Evolutionary conservation across 176 grass and related monocot species (phyloP).

Genomic region (Aegilops umbellulata): DNA sequence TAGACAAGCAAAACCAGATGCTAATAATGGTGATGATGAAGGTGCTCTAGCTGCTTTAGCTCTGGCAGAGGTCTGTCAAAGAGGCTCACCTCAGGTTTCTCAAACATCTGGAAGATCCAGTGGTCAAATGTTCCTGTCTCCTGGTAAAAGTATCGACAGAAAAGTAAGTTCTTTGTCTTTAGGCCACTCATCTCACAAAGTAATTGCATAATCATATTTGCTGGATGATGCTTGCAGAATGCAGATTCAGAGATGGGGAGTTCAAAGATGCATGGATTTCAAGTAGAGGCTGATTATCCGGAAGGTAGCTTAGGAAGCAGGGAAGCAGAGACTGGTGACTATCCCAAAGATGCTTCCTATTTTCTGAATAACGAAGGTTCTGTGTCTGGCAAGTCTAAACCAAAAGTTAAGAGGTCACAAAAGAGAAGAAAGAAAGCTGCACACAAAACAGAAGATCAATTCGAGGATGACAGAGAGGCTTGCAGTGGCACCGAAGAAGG

Average conservation of each 20-base stretch:
- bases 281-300: conserved; percentile 61
- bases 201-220: conserved; percentile 31
- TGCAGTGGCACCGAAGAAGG: conserved; percentile 98
- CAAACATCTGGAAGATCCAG: conserved; percentile 59
- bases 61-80: conserved; percentile 81
- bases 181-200: conserved; percentile 4
- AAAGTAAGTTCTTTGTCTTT: conserved; percentile 52
- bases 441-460: conserved; percentile 33
- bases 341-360: conserved; percentile 47
- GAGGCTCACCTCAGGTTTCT: conserved; percentile 86
- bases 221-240: conserved; percentile 50
- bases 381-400: conserved; percentile 46
- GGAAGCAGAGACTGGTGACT: conserved; percentile 85
- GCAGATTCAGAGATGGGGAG: conserved; percentile 77
- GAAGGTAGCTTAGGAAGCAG: conserved; percentile 87
- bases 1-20: conserved; percentile 49
- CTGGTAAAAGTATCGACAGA: conserved; percentile 67
- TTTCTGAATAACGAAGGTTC: conserved; percentile 47
- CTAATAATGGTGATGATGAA: conserved; percentile 76
- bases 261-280: conserved; percentile 72
- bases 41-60: conserved; percentile 87
- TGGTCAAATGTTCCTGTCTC: conserved; percentile 48
- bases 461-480: conserved; percentile 91
- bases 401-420: conserved; percentile 57
- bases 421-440: conserved; percentile 55